Evolutionary conservation across 164 flowering plant genomes (phyloP).

Genomic region (Umbilicus rupestris): DNA sequence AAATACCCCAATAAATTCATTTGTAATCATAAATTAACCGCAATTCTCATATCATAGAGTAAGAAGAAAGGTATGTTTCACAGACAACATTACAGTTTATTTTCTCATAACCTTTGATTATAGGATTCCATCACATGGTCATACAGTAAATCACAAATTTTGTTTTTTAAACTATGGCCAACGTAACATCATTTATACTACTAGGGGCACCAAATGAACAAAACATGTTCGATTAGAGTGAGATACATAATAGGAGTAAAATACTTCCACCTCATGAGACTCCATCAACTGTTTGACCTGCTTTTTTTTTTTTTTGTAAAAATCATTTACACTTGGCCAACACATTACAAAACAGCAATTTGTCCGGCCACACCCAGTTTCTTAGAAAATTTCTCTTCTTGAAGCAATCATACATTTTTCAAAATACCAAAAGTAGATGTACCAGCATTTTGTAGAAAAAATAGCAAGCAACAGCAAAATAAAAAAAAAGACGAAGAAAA

Average conservation of each 20-base stretch:
- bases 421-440: not conserved
- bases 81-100: not conserved
- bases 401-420: not conserved
- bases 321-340: not conserved
- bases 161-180: too few relatives aligned
- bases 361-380: not conserved
- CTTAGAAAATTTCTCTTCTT: too few relatives aligned
- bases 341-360: constrained; percentile 3
- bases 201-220: too few relatives aligned
- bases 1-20: not conserved
- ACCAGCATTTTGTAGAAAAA: not conserved
- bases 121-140: not conserved
- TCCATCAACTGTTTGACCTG: not conserved
- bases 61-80: not conserved
- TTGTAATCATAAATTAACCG: not conserved
- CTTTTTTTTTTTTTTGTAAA: not conserved
- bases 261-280: not conserved
- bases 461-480: not conserved
- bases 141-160: too few relatives aligned
- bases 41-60: not conserved
- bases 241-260: not conserved
- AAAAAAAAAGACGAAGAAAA: not conserved
- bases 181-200: too few relatives aligned
- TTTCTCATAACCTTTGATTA: not conserved
- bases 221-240: not conserved